phyloP scores from a whole-genome alignment of 768 basidiomycete species.

The Galerina sulciceps region DNA sequence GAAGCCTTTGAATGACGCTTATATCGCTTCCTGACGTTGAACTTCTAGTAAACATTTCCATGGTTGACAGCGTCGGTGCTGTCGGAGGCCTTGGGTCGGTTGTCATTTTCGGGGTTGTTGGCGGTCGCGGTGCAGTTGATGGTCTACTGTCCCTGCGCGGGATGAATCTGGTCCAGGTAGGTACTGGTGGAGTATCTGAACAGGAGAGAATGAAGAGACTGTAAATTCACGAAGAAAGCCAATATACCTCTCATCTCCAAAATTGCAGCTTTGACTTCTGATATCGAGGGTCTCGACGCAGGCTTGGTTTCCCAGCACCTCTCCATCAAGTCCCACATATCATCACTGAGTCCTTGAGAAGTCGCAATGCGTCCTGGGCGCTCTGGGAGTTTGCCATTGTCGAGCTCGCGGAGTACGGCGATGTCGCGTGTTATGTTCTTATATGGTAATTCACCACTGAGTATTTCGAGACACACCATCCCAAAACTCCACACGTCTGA shows the following conservation, averaged over 20 bases:
- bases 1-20: no score
- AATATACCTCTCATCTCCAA: conserved; percentile 19
- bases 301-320: conserved; percentile 48
- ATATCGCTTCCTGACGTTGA: no score
- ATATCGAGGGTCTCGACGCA: conserved; percentile 41
- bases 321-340: conserved; percentile 46
- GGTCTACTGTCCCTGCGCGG: neutral
- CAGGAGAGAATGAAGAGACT: neutral
- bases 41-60: no score
- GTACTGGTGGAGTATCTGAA: no score
- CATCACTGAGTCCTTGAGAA: conserved; percentile 36
- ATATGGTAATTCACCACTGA: conserved; percentile 47
- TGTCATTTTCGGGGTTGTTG: no score
- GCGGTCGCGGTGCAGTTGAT: no score
- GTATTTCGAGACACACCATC: conserved; percentile 50
- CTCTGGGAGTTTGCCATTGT: conserved; percentile 39
- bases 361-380: conserved; percentile 35
- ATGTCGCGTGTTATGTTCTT: conserved; percentile 32
- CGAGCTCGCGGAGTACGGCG: conserved; percentile 38
- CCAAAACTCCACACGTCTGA: conserved; percentile 56
- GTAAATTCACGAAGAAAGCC: neutral
- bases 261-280: conserved; percentile 31
- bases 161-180: neutral
- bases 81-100: no score
- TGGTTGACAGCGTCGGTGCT: no score